A percentile compares a stretch with the other conserved stretches of the same genome.
Conservation (phyloP, 768 basidiomycete genomes). For the Cubamyces lactineus region DNA sequence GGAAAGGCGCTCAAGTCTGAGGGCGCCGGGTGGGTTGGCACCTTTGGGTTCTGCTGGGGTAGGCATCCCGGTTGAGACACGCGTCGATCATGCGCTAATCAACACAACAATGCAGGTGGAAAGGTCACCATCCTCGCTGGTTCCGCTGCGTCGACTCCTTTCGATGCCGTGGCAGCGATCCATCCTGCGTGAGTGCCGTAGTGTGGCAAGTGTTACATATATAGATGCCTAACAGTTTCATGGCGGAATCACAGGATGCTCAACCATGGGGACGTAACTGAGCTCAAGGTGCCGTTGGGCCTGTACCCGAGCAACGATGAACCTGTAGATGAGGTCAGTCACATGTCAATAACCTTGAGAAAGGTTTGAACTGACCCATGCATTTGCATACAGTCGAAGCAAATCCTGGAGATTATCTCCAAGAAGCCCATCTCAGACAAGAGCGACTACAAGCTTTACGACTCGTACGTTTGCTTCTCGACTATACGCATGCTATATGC, state of each 20-base stretch:
- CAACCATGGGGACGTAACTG: constrained; percentile 51
- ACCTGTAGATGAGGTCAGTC: constrained; percentile 53
- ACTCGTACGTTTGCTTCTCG: constrained; percentile 28
- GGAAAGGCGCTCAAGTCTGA: constrained; percentile 45
- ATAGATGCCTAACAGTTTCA: neutral
- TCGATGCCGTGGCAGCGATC: constrained; percentile 52
- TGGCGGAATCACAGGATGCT: constrained; percentile 45
- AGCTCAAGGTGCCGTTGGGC: constrained; percentile 54
- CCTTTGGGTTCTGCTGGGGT: constrained; percentile 65
- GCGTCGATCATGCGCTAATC: neutral
- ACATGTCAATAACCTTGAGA: neutral
- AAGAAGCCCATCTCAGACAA: constrained; percentile 54
- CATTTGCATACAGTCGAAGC: constrained; percentile 43
- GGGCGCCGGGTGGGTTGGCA: constrained; percentile 49
- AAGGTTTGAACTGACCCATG: neutral
- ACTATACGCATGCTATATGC: neutral
- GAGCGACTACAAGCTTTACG: constrained; percentile 54
- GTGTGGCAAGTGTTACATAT: neutral
- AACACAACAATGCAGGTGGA: constrained; percentile 40
- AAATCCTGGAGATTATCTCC: constrained; percentile 50
- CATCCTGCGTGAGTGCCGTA: constrained; percentile 57
- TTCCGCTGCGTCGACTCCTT: constrained; percentile 42
- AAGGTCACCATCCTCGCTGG: constrained; percentile 52
- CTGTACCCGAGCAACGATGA: constrained; percentile 65
- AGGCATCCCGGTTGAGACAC: constrained; percentile 2